phyloP scores from a whole-genome alignment of 2,329 filamentous ascomycete genomes.

The Paraphoma chrysanthemicola region DNA sequence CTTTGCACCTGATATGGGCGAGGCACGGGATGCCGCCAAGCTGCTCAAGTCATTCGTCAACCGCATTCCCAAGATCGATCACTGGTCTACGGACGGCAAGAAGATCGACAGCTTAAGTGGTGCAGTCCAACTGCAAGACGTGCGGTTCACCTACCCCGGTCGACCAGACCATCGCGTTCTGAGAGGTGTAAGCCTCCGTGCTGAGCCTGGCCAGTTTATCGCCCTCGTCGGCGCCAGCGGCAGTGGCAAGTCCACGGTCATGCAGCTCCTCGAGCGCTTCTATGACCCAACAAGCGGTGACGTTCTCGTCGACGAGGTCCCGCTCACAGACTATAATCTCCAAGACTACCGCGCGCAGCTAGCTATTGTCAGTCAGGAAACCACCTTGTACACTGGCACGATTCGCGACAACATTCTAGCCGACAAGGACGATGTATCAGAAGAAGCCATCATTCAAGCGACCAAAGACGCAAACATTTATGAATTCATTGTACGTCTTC shows the following conservation, averaged over 20 bases:
- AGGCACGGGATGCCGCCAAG: constrained; percentile 83
- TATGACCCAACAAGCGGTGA: constrained; percentile 86
- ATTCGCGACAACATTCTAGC: constrained; percentile 84
- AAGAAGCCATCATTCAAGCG: constrained; percentile 76
- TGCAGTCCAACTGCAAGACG: constrained; percentile 84
- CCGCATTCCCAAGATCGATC: constrained; percentile 73
- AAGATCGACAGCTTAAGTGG: constrained; percentile 66
- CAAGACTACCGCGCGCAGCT: constrained; percentile 86
- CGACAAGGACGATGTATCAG: constrained; percentile 69
- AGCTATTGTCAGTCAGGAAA: constrained; percentile 94
- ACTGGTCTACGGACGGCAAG: constrained; percentile 48
- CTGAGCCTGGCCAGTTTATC: constrained; percentile 81
- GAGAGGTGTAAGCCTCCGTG: constrained; percentile 76
- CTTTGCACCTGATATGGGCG: constrained; percentile 96
- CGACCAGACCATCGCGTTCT: constrained; percentile 91
- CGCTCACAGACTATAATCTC: constrained; percentile 78
- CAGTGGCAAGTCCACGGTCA: constrained; percentile 93
- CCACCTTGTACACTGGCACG: constrained; percentile 91
- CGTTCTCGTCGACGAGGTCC: constrained; percentile 81
- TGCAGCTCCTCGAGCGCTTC: constrained; percentile 90
- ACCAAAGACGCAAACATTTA: constrained; percentile 70
- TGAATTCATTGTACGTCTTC: constrained; percentile 42
- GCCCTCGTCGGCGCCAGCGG: constrained; percentile 94
- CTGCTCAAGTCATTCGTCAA: constrained; percentile 87
- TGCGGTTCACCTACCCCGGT: constrained; percentile 94